Evolutionary conservation across 345 rosid genomes (phyloP), one percentile per base, ranked within the genome.

Genomic region (Gossypioides kirkii): DNA sequence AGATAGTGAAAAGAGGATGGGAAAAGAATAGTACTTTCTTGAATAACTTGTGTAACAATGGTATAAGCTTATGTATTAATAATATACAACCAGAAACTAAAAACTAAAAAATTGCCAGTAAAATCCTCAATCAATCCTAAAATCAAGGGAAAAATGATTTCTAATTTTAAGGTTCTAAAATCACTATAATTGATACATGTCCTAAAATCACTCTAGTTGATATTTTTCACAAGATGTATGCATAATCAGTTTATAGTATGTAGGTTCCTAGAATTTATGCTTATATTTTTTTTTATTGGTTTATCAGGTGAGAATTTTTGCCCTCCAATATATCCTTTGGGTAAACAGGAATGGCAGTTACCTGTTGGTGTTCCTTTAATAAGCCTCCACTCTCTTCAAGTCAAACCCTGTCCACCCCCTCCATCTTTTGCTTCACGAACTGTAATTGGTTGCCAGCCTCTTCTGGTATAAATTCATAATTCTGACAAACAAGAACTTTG

Each of bases 321-420:
- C 79, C 94, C 98, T 79, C 88, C 89, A 64, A 92, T 95, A 82
- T 92, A 86, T 89, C 99, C 99, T 77, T 76, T 93, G 83, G 90
- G 82, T 66, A 85, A 82, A 18, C 88, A 85, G 56, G 88, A 82
- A 73, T 89, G 90, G 94, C 91, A 91, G 78, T 79, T 77, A 74
- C 73, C 61, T 72, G 81, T 80, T 22, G 88, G 85, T 77, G 81
- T 84, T 80, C 99, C 99, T 71, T 79, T 95, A 84, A 85, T 95
- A 73, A 82, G 94, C 82, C 78, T 93, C 61, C 83, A 91, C 74
- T 84, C 97, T 77, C 94, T 92, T 85, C 97, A 93, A 84, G 88
- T 89, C 80, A 88, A 87, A 85, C 99, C 99, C 59, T 88, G 93
- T 50, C 98, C 99, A 46, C 79, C 73, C 55, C 97, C 98, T 4